Conservation (phyloP, 148 eudicot species). For the Rhododendron griersonianum region DNA sequence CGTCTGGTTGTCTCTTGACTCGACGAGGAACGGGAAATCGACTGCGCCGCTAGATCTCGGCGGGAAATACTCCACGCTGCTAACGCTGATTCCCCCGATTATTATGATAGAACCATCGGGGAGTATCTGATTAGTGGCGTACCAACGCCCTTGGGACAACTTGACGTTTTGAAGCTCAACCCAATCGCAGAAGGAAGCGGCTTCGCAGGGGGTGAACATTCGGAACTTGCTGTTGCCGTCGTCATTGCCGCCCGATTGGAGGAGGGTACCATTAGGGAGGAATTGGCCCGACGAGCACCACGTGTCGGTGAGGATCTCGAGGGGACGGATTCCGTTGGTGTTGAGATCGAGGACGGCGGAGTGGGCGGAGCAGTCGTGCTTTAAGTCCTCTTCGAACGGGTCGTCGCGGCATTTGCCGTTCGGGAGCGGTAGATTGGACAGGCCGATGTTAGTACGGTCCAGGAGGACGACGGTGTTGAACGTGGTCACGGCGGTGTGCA, state of each 20-base stretch:
- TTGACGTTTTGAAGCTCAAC: constrained; percentile 50
- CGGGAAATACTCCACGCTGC: constrained; percentile 64
- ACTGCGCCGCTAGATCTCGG: constrained; percentile 41
- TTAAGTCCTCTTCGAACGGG: constrained; percentile 20
- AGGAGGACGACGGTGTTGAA: constrained; percentile 76
- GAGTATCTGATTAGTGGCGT: constrained; percentile 73
- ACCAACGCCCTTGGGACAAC: constrained; percentile 70
- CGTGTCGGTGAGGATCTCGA: constrained; percentile 38
- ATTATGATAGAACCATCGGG: constrained; percentile 72
- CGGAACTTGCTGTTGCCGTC: constrained; percentile 63
- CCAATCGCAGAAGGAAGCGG: constrained; percentile 62
- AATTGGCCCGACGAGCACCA: too few relatives aligned
- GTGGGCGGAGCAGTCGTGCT: constrained; percentile 75
- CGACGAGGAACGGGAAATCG: constrained; percentile 52
- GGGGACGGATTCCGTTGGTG: constrained; percentile 56
- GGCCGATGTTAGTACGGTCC: constrained; percentile 81
- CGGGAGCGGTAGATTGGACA: constrained; percentile 40
- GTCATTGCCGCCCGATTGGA: constrained; percentile 71
- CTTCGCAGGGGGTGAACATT: constrained; percentile 53
- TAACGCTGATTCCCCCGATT: constrained; percentile 52
- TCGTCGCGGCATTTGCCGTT: constrained; percentile 32
- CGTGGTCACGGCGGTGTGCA: constrained; percentile 11
- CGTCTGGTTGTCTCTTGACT: constrained; percentile 60
- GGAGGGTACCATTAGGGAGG: too few relatives aligned
- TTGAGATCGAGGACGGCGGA: constrained; percentile 63